Evolutionary conservation across 768 basidiomycete species (phyloP).

Genomic region (Termitomyces sp.): DNA sequence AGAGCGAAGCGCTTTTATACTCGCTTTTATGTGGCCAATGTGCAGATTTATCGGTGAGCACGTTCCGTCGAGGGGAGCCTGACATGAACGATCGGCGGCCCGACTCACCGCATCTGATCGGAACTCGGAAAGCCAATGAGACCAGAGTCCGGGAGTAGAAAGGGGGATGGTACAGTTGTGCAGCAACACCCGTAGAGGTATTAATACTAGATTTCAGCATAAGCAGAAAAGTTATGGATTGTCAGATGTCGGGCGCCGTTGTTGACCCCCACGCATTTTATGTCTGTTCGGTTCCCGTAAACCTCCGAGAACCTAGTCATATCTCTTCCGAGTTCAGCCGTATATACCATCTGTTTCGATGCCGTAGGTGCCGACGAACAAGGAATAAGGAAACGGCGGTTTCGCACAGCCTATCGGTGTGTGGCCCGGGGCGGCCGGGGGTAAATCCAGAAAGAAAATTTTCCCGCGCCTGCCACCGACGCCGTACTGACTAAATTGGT

Average conservation of each 20-base stretch:
- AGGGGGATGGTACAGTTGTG: slow-evolving; percentile 8
- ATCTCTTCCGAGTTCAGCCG: slow-evolving; percentile 10
- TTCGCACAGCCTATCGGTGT: too few relatives aligned
- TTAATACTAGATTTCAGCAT: slow-evolving; percentile 12
- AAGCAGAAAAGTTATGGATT: background rate
- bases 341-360: background rate
- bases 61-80: slow-evolving; percentile 4
- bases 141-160: slow-evolving; percentile 4
- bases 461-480: background rate
- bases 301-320: slow-evolving; percentile 8
- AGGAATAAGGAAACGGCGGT: background rate
- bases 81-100: slow-evolving; percentile 15
- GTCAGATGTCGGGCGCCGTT: background rate
- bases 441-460: background rate
- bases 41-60: slow-evolving; percentile 14
- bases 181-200: slow-evolving; percentile 4
- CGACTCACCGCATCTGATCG: background rate
- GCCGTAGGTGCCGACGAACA: background rate
- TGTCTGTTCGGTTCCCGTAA: slow-evolving; percentile 10
- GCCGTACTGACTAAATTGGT: too few relatives aligned
- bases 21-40: slow-evolving; percentile 16
- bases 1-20: background rate
- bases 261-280: slow-evolving; percentile 8
- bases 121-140: background rate
- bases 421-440: too few relatives aligned